phyloP scores from a whole-genome alignment of 352 stramenopile species.

The Pythium biforme region DNA sequence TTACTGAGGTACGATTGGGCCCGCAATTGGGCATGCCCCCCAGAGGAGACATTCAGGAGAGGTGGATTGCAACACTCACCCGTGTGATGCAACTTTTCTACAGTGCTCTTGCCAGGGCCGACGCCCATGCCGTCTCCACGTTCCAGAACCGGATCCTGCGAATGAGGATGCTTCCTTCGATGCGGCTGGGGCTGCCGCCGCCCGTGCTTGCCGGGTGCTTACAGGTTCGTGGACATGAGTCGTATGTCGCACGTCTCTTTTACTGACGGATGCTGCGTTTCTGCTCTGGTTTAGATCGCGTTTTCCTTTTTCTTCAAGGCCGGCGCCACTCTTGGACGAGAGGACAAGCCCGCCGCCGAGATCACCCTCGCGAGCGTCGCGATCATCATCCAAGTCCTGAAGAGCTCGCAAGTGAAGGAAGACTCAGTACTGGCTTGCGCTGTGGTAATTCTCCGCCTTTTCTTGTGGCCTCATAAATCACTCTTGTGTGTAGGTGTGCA shows the following conservation, averaged over 20 bases:
- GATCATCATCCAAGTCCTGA: not conserved
- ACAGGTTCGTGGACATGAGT: conserved; percentile 9
- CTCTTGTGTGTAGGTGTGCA: conserved; percentile 32
- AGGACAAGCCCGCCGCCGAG: not conserved
- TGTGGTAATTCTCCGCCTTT: no score
- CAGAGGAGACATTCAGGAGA: no score
- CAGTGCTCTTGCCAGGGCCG: conserved; percentile 13
- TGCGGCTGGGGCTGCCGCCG: not conserved
- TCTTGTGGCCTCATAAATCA: conserved; percentile 7
- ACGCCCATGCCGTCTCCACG: not conserved
- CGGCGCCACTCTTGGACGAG: conserved; percentile 18
- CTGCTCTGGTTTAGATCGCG: conserved; percentile 27
- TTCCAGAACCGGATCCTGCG: conserved; percentile 13
- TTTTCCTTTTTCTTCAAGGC: conserved; percentile 53
- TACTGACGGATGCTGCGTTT: not conserved
- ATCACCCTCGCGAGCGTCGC: not conserved
- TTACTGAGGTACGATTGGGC: conserved; percentile 63
- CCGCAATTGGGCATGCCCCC: no score
- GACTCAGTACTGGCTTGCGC: conserved; percentile 14
- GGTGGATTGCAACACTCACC: no score
- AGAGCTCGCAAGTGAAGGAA: not conserved
- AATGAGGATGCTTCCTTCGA: not conserved
- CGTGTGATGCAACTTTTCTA: no score
- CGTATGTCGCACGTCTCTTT: not conserved
- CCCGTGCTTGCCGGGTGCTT: conserved; percentile 17